Evolutionary conservation across 2,329 filamentous ascomycete genomes (phyloP).

Genomic region (Decorospora gaudefroyi): DNA sequence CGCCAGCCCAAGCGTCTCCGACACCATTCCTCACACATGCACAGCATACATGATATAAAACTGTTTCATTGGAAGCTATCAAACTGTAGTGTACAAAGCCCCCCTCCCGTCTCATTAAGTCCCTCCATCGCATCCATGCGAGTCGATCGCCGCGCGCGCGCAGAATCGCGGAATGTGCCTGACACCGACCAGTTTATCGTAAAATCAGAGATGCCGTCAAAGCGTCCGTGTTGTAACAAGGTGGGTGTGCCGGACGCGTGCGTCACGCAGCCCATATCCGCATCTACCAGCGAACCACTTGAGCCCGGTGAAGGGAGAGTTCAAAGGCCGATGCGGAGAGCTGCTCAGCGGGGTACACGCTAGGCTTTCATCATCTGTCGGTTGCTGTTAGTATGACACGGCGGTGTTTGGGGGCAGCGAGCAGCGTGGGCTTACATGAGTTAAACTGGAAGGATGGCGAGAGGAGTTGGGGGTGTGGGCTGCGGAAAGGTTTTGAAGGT

Average conservation of each 20-base stretch:
- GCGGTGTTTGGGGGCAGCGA: slow-evolving; percentile 1
- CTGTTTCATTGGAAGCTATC: slow-evolving; percentile 9
- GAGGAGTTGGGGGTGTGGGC: slow-evolving; percentile 36
- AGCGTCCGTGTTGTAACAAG: slow-evolving; percentile 98
- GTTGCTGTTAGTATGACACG: slow-evolving; percentile 28
- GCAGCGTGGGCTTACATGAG: slow-evolving; percentile 86
- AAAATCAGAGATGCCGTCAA: slow-evolving; percentile 97
- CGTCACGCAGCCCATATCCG: slow-evolving; percentile 79
- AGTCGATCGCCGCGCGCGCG: slow-evolving; percentile 3
- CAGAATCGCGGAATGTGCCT: slow-evolving; percentile 5
- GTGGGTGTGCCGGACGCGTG: slow-evolving; percentile 98
- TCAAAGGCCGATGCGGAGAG: slow-evolving; percentile 66
- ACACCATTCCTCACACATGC: slow-evolving; percentile 5
- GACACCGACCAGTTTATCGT: slow-evolving; percentile 61
- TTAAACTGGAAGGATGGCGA: slow-evolving; percentile 99
- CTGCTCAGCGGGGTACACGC: slow-evolving; percentile 93
- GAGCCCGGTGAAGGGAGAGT: slow-evolving; percentile 88
- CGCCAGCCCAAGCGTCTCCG: not conserved
- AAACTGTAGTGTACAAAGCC: slow-evolving; percentile 6
- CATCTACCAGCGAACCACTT: slow-evolving; percentile 77
- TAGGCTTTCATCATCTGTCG: slow-evolving; percentile 98
- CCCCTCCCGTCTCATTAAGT: not conserved
- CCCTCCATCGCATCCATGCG: slow-evolving; percentile 1
- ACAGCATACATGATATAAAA: slow-evolving; percentile 1
- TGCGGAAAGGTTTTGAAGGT: slow-evolving; percentile 44